These are phyloP conservation scores for Venturia oleaginea DNA, from an alignment of 2,329 filamentous ascomycete genomes.

Conservation along the genomic window DNA sequence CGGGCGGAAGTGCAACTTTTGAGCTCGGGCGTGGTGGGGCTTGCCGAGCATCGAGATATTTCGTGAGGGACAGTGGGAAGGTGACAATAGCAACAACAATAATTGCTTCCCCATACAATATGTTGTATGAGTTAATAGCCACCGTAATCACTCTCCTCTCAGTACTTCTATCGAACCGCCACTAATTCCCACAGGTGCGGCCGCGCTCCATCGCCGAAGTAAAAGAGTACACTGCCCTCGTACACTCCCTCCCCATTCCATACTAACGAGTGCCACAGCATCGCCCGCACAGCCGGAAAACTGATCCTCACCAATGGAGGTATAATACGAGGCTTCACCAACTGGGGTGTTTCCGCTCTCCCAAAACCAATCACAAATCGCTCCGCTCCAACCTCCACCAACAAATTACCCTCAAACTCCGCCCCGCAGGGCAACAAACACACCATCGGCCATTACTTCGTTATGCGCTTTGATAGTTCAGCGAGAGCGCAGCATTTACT, in stretches of 20 bases:
- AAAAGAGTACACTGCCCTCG: constrained; percentile 62
- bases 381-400: constrained; percentile 63
- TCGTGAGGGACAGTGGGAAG: neutral
- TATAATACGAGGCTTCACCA: constrained; percentile 83
- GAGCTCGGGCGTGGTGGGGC: neutral
- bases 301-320: constrained; percentile 75
- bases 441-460: constrained; percentile 87
- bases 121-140: constrained; percentile 97
- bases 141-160: constrained; percentile 55
- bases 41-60: neutral
- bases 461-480: constrained; percentile 88
- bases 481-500: constrained; percentile 65
- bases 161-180: neutral
- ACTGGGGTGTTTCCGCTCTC: constrained; percentile 90
- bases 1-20: neutral
- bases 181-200: constrained; percentile 58
- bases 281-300: constrained; percentile 75
- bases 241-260: neutral
- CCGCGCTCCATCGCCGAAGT: constrained; percentile 84
- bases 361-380: constrained; percentile 55
- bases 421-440: constrained; percentile 48
- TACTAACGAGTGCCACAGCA: constrained; percentile 44
- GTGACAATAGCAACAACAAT: neutral
- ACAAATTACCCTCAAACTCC: neutral
- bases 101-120: constrained; percentile 30